These are phyloP conservation scores for Pseudogymnoascus sp. DNA, from an alignment of 2,329 filamentous ascomycete species.

Conservation along the genomic window DNA sequence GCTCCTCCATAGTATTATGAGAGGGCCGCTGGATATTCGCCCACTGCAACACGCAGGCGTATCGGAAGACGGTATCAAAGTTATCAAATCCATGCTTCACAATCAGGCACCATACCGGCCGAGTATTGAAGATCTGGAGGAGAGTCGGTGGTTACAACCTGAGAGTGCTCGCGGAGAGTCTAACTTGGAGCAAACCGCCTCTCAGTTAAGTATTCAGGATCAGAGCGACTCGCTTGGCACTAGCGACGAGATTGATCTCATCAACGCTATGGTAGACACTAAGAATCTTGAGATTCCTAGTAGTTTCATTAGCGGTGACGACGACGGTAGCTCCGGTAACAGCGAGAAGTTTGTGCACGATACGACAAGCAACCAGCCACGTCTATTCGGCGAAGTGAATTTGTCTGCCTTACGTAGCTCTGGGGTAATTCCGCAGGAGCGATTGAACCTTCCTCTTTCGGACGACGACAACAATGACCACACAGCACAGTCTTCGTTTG, in stretches of 20 bases:
- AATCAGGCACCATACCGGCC: constrained; percentile 72
- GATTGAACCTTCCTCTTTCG: constrained; percentile 23
- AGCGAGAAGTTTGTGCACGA: neutral
- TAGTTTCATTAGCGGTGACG: constrained; percentile 23
- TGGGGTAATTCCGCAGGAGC: constrained; percentile 23
- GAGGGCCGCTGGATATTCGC: constrained; percentile 56
- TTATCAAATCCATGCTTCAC: constrained; percentile 72
- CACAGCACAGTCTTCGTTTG: neutral
- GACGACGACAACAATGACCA: neutral
- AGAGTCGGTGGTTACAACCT: constrained; percentile 63
- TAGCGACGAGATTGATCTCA: constrained; percentile 17
- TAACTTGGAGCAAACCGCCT: constrained; percentile 23
- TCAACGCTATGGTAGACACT: constrained; percentile 3
- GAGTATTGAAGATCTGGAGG: constrained; percentile 61
- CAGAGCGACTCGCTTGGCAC: constrained; percentile 15
- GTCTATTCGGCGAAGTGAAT: constrained; percentile 29
- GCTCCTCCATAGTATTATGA: constrained; percentile 83
- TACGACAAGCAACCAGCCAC: constrained; percentile 15
- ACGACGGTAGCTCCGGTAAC: constrained; percentile 10
- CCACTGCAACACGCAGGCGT: constrained; percentile 54
- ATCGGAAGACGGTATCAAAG: constrained; percentile 62
- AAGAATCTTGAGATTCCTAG: constrained; percentile 22
- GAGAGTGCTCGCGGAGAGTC: constrained; percentile 16
- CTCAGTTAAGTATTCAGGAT: constrained; percentile 26
- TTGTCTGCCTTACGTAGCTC: constrained; percentile 26